Evolutionary conservation across 306 rosid genomes (phyloP).

Genomic region (Sicyos baderoa): DNA sequence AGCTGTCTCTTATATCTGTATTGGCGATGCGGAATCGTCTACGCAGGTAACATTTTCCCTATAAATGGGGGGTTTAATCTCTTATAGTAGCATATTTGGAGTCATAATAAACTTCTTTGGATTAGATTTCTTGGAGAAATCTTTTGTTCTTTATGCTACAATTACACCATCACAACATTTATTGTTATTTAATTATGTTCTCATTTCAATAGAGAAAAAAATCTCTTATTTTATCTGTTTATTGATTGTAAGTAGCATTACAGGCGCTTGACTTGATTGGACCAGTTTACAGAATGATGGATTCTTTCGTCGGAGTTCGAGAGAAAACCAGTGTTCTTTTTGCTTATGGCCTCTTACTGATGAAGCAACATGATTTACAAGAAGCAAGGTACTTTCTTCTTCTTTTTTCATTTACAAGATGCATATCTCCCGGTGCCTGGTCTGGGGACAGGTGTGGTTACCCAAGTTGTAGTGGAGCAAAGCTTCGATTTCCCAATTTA

Average conservation of each 20-base stretch:
- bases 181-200: constrained; percentile 9
- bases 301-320: constrained; percentile 94
- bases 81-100: too few species aligned
- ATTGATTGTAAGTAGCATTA: constrained; percentile 12
- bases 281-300: constrained; percentile 83
- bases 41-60: constrained; percentile 48
- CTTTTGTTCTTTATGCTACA: background rate
- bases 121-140: background rate
- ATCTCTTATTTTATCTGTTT: background rate
- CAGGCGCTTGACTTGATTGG: constrained; percentile 95
- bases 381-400: constrained; percentile 60
- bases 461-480: too few species aligned
- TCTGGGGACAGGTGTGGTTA: too few species aligned
- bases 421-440: too few species aligned
- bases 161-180: constrained; percentile 2
- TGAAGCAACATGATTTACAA: constrained; percentile 91
- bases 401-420: too few species aligned
- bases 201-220: background rate
- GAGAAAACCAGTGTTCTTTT: constrained; percentile 90
- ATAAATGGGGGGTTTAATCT: too few species aligned
- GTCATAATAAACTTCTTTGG: too few species aligned
- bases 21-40: constrained; percentile 93
- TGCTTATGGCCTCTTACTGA: constrained; percentile 83
- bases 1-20: constrained; percentile 86
- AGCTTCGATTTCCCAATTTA: too few species aligned